Evolutionary conservation across 331 rosid genomes (phyloP).

Genomic region (Spiraea crenata): DNA sequence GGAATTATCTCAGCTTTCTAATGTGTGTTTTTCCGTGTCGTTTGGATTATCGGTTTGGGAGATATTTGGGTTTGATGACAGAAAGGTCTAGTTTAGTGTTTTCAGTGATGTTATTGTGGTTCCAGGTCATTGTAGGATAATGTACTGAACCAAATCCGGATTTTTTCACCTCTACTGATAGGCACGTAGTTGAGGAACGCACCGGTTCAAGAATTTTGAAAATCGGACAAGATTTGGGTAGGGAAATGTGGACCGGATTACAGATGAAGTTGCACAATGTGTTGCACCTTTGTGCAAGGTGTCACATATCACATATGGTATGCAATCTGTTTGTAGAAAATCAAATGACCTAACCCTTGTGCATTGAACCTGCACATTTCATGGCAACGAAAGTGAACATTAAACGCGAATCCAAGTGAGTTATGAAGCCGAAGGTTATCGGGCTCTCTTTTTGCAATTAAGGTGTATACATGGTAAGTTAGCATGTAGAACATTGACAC

Average conservation of each 20-base stretch:
- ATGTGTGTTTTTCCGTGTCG: slow-evolving; percentile 7
- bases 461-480: background rate
- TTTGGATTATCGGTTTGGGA: slow-evolving; percentile 24
- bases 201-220: slow-evolving; percentile 37
- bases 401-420: slow-evolving; percentile 9
- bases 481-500: slow-evolving; percentile 11
- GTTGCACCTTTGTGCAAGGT: slow-evolving; percentile 7
- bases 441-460: background rate
- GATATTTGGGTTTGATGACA: slow-evolving; percentile 43
- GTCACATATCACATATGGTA: slow-evolving; percentile 13
- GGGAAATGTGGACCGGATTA: slow-evolving; percentile 25
- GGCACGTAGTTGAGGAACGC: slow-evolving; percentile 42
- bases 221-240: slow-evolving; percentile 35
- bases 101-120: slow-evolving; percentile 55
- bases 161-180: slow-evolving; percentile 2
- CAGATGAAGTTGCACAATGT: slow-evolving; percentile 62
- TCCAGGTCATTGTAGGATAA: slow-evolving; percentile 35
- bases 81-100: slow-evolving; percentile 70
- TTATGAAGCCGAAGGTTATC: background rate
- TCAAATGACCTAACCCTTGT: background rate
- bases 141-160: slow-evolving; percentile 20
- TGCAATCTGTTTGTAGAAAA: slow-evolving; percentile 12
- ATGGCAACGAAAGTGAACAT: slow-evolving; percentile 7
- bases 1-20: slow-evolving; percentile 51
- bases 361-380: slow-evolving; percentile 13